phyloP scores from a whole-genome alignment of 1,284 basidiomycete genomes.

The Wallemia hederae region DNA sequence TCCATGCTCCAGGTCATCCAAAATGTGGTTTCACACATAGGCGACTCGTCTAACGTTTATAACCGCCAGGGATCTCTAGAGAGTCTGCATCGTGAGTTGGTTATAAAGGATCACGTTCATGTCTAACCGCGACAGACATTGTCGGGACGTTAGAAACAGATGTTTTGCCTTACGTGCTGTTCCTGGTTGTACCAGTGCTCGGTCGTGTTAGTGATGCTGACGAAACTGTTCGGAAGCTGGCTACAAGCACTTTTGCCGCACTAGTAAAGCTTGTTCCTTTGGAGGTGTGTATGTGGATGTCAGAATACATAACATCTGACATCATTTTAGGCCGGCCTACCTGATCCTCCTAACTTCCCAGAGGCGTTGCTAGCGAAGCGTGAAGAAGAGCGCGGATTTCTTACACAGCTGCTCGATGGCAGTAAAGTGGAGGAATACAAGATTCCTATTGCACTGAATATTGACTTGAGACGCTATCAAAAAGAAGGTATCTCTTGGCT shows the following conservation, averaged over 20 bases:
- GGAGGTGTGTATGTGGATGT: constrained; percentile 28
- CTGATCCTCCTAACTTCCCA: constrained; percentile 78
- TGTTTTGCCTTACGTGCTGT: constrained; percentile 85
- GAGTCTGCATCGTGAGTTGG: constrained; percentile 50
- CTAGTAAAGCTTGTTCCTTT: constrained; percentile 98
- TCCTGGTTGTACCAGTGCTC: constrained; percentile 81
- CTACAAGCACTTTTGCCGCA: constrained; percentile 88
- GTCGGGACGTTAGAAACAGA: constrained; percentile 78
- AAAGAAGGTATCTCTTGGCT: constrained; percentile 98
- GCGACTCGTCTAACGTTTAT: constrained; percentile 41
- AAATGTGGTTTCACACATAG: constrained; percentile 51
- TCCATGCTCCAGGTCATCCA: constrained; percentile 74
- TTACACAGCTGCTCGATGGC: constrained; percentile 77
- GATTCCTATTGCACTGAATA: constrained; percentile 67
- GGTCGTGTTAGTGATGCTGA: constrained; percentile 92
- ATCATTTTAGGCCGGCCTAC: constrained; percentile 45
- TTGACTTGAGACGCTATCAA: constrained; percentile 86
- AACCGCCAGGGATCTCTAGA: constrained; percentile 77
- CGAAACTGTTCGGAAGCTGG: constrained; percentile 64
- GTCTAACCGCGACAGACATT: constrained; percentile 29
- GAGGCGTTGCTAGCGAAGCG: constrained; percentile 62
- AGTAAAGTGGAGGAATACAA: constrained; percentile 75
- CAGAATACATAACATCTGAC: not conserved
- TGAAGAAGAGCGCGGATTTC: constrained; percentile 65
- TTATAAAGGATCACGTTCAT: not conserved